A percentile compares a stretch with the other conserved stretches of the same genome.
Conservation (phyloP, 208 protist species). For the Leishmania mexicana region DNA sequence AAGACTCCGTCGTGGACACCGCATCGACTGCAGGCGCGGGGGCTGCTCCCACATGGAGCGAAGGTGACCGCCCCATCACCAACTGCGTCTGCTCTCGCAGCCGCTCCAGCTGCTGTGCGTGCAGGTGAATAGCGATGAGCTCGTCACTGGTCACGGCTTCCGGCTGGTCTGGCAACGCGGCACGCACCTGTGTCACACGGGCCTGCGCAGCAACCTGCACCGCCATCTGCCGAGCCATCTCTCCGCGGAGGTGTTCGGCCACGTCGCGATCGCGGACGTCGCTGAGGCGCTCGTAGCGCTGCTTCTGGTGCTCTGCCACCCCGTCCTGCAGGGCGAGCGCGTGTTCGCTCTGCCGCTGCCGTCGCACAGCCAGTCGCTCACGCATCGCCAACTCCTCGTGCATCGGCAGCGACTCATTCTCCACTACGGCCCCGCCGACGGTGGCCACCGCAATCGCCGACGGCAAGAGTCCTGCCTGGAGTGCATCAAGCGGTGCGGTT, state of each 20-base stretch:
- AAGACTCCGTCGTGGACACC: not conserved
- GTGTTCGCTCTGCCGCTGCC: not conserved
- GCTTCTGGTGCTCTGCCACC: not conserved
- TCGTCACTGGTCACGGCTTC: not conserved
- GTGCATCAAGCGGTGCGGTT: constrained; percentile 16
- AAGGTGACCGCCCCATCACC: not conserved
- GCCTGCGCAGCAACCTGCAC: constrained; percentile 19
- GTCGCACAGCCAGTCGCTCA: constrained; percentile 12
- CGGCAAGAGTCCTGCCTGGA: constrained; percentile 11
- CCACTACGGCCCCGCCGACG: not conserved
- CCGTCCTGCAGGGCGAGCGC: not conserved
- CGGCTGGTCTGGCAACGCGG: not conserved
- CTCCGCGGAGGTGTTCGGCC: not conserved
- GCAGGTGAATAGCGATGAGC: constrained; percentile 17
- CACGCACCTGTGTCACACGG: constrained; percentile 15
- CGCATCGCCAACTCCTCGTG: constrained; percentile 29
- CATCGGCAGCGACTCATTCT: constrained; percentile 15
- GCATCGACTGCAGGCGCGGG: not conserved
- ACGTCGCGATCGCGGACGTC: constrained; percentile 5
- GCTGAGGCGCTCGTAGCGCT: constrained; percentile 4
- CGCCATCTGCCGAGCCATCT: constrained; percentile 7
- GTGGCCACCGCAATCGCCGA: not conserved
- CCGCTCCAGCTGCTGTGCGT: constrained; percentile 22
- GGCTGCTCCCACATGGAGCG: too few species aligned
- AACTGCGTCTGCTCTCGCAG: constrained; percentile 7